Base-by-base conservation (phyloP, 2,329 filamentous ascomycete species). In the Malbranchea zuffiana region DNA sequence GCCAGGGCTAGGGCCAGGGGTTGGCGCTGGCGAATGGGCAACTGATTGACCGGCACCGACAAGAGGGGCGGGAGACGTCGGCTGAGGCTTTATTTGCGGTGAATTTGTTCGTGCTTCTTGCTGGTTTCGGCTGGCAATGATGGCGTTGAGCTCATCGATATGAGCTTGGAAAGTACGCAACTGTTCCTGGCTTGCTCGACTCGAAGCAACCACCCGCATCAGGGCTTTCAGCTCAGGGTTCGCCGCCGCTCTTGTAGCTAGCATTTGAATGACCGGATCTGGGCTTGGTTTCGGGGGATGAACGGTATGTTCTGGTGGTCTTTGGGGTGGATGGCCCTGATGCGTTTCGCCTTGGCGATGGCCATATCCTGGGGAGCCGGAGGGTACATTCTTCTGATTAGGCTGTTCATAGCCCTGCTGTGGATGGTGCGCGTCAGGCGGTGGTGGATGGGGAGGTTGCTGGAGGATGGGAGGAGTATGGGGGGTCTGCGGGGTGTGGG, bases 201-300 rank as follows among this genome's bases (percentile, higher is more conserved):
- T 68, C 4, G 63, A 65, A 3, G 66, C 66, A 17, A 69, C 66
- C 11, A 69, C 57, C 41, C 64, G 59, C 66, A 69, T 69, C 46
- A 69, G 47, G 4, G 63, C 63, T 44, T 69, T 69, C 23, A 69
- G 48, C 32, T 66, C 61, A 3, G 61, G 62, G 42, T 69, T 63
- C 6, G 63, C 59, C 3, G 66, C 65, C 16, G 66, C 66, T 43
- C 64, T 56, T 6, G 65, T 67, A n/a, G 66, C 66, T 32, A 69
- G 53, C 64, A 68, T 68, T 40, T 68, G 66, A 44, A 69, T 69
- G 23, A 69, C 66, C 6, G 66, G 66, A 41, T 69, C 66, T 6
- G 63, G 57, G 31, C 61, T 66, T 4, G 62, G 58, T 44, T 66
- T 65, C 4, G 56, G 50, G 19, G 59, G 57, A 28, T 44, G 47